Evolutionary conservation across 2,329 filamentous ascomycete species (phyloP), one percentile per base, ranked within the genome.

Genomic region (Aspergillus thermomutatus): DNA sequence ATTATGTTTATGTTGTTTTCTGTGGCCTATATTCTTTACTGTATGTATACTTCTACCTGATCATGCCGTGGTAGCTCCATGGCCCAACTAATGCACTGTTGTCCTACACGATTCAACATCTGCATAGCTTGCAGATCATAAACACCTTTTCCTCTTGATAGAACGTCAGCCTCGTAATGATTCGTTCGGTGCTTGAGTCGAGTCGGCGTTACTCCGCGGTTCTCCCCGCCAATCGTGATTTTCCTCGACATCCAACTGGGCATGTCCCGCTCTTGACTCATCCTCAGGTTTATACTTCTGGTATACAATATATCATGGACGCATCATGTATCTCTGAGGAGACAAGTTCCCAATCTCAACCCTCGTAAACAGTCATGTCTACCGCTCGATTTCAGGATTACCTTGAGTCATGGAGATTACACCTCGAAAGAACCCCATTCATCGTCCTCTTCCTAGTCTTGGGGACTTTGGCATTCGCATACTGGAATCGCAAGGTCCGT

Each of bases 1-100:
- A 21, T 31, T 57, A 56, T 58, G 54, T 55, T 45, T 59, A 55
- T 56, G 49, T 26, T 49, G 49, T n/a, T 55, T 55, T 47, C 43
- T 54, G 46, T 27, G 19, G 47, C 11, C 17, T 19, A 3, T 25
- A 11, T 11, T 19, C 28, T 21, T 8, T 21, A 14, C 14, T 46
- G 21, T 46, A 46, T 46, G 43, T 46, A 45, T 45, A 45, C 10
- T 4, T 11, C n/a, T 43, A 21, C 19, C 4, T 45, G 9, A n/a
- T 6, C 21, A 45, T 14, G 4, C 17, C n/a, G 3, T 11, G 41
- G 41, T 21, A n/a, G 19, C 31, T 37, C 31, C 14, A 11, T 43
- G 41, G 8, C 21, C 1, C 10, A 2, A 45, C 41, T 45, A 45
- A 45, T 45, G 41, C 41, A 17, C 19, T 23, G 17, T 23, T 45